Evolutionary conservation across 768 basidiomycete genomes (phyloP).

Genomic region (Mrakia hoshinonis): DNA sequence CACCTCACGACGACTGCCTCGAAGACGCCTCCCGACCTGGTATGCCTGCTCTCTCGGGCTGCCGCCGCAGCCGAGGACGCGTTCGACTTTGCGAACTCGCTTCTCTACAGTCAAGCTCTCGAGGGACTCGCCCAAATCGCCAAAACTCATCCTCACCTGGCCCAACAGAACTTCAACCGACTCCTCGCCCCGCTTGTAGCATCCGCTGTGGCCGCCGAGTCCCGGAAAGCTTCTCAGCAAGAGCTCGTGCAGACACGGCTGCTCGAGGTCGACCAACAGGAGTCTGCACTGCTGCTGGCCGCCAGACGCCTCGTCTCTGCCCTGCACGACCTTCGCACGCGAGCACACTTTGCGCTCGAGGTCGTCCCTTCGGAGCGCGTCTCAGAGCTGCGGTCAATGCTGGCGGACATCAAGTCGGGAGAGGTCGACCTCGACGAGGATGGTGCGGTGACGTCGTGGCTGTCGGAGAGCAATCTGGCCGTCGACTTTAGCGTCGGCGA

Average conservation of each 20-base stretch:
- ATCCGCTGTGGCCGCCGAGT: neutral
- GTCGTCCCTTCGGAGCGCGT: neutral
- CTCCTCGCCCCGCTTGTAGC: neutral
- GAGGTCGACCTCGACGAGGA: neutral
- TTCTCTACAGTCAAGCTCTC: neutral
- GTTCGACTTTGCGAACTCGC: neutral
- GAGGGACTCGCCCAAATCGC: neutral
- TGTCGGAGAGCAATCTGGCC: neutral
- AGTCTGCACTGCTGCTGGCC: neutral
- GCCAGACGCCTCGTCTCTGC: neutral
- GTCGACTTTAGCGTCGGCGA: slow-evolving; percentile 6
- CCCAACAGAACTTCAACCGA: neutral
- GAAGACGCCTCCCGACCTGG: neutral
- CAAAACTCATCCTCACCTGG: neutral
- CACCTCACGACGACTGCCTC: neutral
- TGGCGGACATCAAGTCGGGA: neutral
- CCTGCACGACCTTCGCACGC: neutral
- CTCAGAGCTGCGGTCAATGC: neutral
- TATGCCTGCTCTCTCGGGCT: neutral
- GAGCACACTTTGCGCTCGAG: neutral
- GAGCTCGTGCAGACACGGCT: neutral
- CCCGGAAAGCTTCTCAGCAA: neutral
- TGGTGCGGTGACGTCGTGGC: neutral
- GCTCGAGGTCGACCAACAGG: neutral
- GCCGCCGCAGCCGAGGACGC: neutral